phyloP scores from a whole-genome alignment of 805 yeast genomes.

The Starmerella potacharoeniae region DNA sequence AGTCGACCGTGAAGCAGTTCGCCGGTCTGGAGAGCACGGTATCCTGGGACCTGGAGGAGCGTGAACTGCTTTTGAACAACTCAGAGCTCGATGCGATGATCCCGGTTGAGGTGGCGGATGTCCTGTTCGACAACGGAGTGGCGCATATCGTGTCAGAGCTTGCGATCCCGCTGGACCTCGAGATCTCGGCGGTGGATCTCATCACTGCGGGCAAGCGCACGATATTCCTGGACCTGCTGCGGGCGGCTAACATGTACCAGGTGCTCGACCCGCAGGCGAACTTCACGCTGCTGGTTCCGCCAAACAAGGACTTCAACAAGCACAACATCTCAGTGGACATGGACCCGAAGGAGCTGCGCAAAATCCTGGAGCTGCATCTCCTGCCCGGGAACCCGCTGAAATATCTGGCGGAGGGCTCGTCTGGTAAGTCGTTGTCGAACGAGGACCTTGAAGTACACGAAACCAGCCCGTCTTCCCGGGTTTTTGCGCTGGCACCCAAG shows the following conservation, averaged over 20 bases:
- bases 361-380: slow-evolving; percentile 54
- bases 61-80: slow-evolving; percentile 1
- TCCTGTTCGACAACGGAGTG: slow-evolving; percentile 74
- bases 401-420: slow-evolving; percentile 18
- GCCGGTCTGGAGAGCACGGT: slow-evolving; percentile 18
- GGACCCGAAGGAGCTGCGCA: slow-evolving; percentile 10
- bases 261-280: slow-evolving; percentile 33
- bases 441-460: slow-evolving; percentile 23
- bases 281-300: slow-evolving; percentile 65
- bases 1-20: slow-evolving; percentile 22
- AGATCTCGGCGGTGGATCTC: slow-evolving; percentile 45
- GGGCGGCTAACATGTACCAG: slow-evolving; percentile 20
- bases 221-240: slow-evolving; percentile 38
- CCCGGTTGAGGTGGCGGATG: slow-evolving; percentile 37
- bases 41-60: not conserved
- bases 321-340: slow-evolving; percentile 42
- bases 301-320: slow-evolving; percentile 41
- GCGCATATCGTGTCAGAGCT: slow-evolving; percentile 55
- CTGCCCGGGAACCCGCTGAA: slow-evolving; percentile 43
- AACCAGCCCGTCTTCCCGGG: slow-evolving; percentile 14
- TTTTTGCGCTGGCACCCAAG: slow-evolving; percentile 18
- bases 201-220: slow-evolving; percentile 42
- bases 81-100: not conserved
- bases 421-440: slow-evolving; percentile 22
- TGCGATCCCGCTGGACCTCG: slow-evolving; percentile 45